Evolutionary conservation across 2,329 filamentous ascomycete genomes (phyloP), one percentile per base, ranked within the genome.

Genomic region (Orbilia javanica): DNA sequence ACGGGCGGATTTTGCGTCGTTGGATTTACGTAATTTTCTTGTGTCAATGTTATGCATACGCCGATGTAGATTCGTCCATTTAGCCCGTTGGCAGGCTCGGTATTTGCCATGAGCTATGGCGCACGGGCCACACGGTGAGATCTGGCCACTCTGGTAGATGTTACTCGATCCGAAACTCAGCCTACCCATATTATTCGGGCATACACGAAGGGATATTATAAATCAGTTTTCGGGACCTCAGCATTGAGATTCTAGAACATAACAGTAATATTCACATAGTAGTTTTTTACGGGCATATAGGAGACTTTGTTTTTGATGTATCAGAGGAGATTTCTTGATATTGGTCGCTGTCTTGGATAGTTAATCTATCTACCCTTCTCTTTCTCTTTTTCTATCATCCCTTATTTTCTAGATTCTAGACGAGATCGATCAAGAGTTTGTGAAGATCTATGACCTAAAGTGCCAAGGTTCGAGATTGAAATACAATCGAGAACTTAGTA

Each of bases 21-120:
- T 39, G 39, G 8, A 60, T 65, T 73, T 73, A 73, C 69, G 69
- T 73, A 73, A 73, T 73, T 46, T 36, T 31, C 50, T 48, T 66
- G 48, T 65, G 69, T 72, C 60, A 73, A 42, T 22, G 31, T 18
- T 60, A 1, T 29, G 55, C 55, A 60, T 25, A 60, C 55, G 55
- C 55, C 34, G 55, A 60, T 60, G 31, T 25, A 18, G 55, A 60
- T 42, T 25, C 55, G 6, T 22, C 36, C 31, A 60, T 60, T 60
- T 60, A 60, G 34, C 34, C 55, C 34, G 55, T 60, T 39, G 18
- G 55, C 13, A 8, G 34, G 8, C 31, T 60, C 55, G 34, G 55
- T 42, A 60, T 60, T 20, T 60, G 31, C 34, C 55, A 42, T 8
- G 55, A 60, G n/a, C 11, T n/a, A 42, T 60, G 27, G 20, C 55